Conservation (phyloP, 2,329 filamentous ascomycete genomes). For the Tolypocladium cylindrosporum region DNA sequence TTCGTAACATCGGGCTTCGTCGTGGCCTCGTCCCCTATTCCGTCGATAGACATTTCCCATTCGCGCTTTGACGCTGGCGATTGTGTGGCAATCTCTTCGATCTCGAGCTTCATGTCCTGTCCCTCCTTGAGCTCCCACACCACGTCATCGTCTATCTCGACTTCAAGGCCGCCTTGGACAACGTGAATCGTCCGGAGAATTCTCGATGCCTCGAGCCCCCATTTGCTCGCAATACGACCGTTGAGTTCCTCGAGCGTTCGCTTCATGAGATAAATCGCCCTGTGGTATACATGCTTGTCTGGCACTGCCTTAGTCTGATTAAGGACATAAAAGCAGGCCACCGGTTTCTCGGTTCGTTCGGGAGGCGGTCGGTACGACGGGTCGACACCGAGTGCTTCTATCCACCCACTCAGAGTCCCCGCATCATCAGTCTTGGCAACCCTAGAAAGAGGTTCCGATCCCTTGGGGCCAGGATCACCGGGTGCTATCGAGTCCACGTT, state of each 20-base stretch:
- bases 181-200: constrained; percentile 64
- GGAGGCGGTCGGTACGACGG: constrained; percentile 69
- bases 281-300: constrained; percentile 56
- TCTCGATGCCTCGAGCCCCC: constrained; percentile 62
- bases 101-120: constrained; percentile 78
- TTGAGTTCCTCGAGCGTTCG: constrained; percentile 68
- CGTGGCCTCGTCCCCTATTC: constrained; percentile 17
- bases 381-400: constrained; percentile 89
- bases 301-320: constrained; percentile 39
- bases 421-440: constrained; percentile 46
- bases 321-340: constrained; percentile 82
- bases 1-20: not conserved
- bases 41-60: constrained; percentile 53
- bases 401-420: constrained; percentile 67
- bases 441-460: constrained; percentile 43
- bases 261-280: constrained; percentile 75
- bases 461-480: constrained; percentile 34
- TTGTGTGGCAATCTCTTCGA: constrained; percentile 34
- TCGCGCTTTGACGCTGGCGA: constrained; percentile 35
- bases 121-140: constrained; percentile 77
- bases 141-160: constrained; percentile 86
- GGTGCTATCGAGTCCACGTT: constrained; percentile 44
- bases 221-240: constrained; percentile 65
- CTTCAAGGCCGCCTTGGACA: constrained; percentile 64
- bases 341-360: constrained; percentile 58